Base-by-base conservation (phyloP, 2,329 filamentous ascomycete genomes). In the Fusarium sp. region DNA sequence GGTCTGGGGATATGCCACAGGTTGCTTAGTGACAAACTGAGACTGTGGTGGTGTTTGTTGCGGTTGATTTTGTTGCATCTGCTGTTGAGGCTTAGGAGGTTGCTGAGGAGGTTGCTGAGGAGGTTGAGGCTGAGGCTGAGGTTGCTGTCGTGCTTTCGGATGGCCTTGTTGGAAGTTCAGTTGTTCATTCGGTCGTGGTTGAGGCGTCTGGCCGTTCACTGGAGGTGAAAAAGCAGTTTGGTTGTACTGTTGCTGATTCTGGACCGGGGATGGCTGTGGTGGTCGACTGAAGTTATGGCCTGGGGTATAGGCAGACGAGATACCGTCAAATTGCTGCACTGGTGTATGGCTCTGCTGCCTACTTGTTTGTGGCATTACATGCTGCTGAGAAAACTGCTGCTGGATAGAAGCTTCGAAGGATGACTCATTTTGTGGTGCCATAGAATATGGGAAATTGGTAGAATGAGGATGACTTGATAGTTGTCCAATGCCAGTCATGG, bases 401-500 rank as follows among this genome's bases (percentile, higher is more conserved):
- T 79, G 67, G 22, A 81, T 77, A 20, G 80, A 66, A 34, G 80
- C 74, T 38, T 80, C 79, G 56, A 80, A 84, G 7, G 80, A 70
- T 39, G 81, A 77, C 15, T 81, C 80, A 51, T 74, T 77, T 54
- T 82, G 80, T 4, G 77, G 70, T 14, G 80, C 69, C 61, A 83
- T 83, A 20, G 80, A 74, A 47, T 81, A 85, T 26, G 77, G 48
- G 62, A 83, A 85, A 22, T 74, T 75, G 56, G 83, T 82, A 17
- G 78, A 63, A 36, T 81, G 79, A 15, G 79, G 66, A 54, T 83
- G 81, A 58, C 58, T 73, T 58, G 79, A 80, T n/a, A 78, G 72
- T 44, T 81, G 81, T 41, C 75, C 77, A 61, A 84, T 61, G 30
- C 79, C 78, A 65, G 75, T 70, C 54, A 82, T 77, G 30, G 75